phyloP scores from a whole-genome alignment of 202 grass and related monocot genomes.

The Carex sylvatica region DNA sequence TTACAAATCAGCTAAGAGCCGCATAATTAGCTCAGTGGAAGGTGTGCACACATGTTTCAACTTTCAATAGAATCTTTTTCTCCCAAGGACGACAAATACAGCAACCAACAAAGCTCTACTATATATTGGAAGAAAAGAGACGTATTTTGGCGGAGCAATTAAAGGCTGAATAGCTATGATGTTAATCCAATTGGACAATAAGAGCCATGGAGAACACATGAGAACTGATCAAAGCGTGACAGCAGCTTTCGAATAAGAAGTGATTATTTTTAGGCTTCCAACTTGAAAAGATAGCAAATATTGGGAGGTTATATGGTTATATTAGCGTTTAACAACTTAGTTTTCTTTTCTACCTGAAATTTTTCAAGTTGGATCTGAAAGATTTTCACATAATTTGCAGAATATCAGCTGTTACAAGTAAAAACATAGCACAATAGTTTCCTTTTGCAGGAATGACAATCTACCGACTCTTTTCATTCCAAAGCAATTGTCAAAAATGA shows the following conservation, averaged over 20 bases:
- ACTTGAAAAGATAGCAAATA: neutral
- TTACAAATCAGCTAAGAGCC: neutral
- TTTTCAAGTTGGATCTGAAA: neutral
- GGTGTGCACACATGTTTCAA: neutral
- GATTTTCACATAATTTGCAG: neutral
- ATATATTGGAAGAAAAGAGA: neutral
- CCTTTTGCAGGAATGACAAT: neutral
- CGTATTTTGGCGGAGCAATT: neutral
- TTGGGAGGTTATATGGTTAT: neutral
- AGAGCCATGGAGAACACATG: neutral
- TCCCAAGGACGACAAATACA: neutral
- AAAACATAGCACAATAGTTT: neutral
- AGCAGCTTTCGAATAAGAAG: neutral
- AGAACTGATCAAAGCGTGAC: neutral
- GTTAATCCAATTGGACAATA: neutral
- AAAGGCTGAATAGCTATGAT: neutral
- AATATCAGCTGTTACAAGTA: neutral
- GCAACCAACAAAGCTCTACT: neutral
- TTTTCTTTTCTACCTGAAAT: neutral
- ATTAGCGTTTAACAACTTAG: neutral
- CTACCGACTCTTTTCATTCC: neutral
- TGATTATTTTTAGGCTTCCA: neutral
- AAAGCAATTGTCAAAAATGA: neutral
- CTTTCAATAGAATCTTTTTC: no score
- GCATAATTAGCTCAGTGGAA: neutral